Conservation (phyloP, 1,284 basidiomycete genomes). For the Pascua sp. region DNA sequence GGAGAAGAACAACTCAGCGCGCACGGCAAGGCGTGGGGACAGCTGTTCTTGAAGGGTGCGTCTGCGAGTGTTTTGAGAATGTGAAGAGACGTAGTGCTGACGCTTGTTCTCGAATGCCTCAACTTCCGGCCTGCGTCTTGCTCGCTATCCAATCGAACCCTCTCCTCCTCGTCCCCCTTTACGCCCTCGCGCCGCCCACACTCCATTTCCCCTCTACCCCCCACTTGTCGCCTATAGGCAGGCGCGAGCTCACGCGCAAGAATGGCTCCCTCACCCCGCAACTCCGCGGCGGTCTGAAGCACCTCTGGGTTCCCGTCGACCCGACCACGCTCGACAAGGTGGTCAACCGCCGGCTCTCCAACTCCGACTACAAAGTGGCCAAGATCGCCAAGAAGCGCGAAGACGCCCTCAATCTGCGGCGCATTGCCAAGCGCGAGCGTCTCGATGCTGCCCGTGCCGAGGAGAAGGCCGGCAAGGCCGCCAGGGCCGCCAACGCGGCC, state of each 20-base stretch:
- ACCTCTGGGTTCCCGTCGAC: conserved; percentile 21
- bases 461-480: not conserved
- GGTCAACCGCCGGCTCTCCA: not conserved
- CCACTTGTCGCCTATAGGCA: no score
- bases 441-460: not conserved
- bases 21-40: conserved; percentile 32
- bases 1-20: conserved; percentile 20
- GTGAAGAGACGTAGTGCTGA: no score
- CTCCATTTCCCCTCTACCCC: no score
- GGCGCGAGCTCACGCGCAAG: not conserved
- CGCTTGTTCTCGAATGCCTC: no score
- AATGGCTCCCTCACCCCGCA: conserved; percentile 9
- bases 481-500: no score
- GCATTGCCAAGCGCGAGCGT: not conserved
- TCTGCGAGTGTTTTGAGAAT: not conserved
- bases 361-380: not conserved
- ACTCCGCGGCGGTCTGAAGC: conserved; percentile 19
- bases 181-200: no score
- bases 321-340: conserved; percentile 1
- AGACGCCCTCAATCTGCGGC: not conserved
- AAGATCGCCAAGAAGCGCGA: not conserved
- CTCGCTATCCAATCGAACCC: no score
- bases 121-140: no score
- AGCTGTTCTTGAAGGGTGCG: conserved; percentile 36
- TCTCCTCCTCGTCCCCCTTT: no score